A percentile compares a stretch with the other conserved stretches of the same genome.
These are phyloP conservation scores for Boletus austroedulis DNA, from an alignment of 1,284 basidiomycete genomes.

Conservation along the genomic window DNA sequence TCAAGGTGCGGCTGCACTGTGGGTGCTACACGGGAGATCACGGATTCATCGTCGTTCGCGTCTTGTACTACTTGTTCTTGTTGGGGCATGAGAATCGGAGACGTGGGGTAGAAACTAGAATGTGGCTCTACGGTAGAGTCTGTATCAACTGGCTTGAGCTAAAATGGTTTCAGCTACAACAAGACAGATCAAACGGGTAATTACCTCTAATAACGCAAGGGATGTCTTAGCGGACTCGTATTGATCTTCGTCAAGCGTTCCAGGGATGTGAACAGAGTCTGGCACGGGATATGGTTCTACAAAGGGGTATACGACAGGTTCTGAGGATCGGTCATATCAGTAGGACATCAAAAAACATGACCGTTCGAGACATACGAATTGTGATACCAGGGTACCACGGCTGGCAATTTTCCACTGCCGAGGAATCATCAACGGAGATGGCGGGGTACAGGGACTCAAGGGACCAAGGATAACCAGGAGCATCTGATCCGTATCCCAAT, in stretches of 20 bases:
- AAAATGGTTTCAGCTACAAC: slow-evolving; percentile 6
- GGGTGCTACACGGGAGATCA: not conserved
- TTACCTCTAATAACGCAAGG: slow-evolving; percentile 19
- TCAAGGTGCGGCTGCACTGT: not conserved
- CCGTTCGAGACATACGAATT: slow-evolving; percentile 18
- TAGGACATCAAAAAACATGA: not conserved
- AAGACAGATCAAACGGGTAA: not conserved
- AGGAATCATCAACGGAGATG: slow-evolving; percentile 2
- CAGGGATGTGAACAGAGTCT: slow-evolving; percentile 6
- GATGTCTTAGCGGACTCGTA: not conserved
- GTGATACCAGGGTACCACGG: slow-evolving; percentile 20
- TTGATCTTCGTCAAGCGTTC: slow-evolving; percentile 5
- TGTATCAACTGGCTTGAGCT: slow-evolving; percentile 9
- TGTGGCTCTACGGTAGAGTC: slow-evolving; percentile 26
- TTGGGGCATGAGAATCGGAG: not conserved
- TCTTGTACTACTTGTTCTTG: not conserved
- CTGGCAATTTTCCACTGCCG: not conserved
- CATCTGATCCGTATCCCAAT: slow-evolving; percentile 14
- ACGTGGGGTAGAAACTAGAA: not conserved
- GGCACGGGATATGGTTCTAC: slow-evolving; percentile 18
- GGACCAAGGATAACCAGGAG: slow-evolving; percentile 29
- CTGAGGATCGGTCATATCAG: slow-evolving; percentile 9
- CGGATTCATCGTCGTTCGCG: too few relatives aligned
- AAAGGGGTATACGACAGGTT: slow-evolving; percentile 21
- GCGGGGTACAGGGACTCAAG: slow-evolving; percentile 30